Base-by-base conservation (phyloP, 2,329 filamentous ascomycete species). In the Corynespora cassiicola region DNA sequence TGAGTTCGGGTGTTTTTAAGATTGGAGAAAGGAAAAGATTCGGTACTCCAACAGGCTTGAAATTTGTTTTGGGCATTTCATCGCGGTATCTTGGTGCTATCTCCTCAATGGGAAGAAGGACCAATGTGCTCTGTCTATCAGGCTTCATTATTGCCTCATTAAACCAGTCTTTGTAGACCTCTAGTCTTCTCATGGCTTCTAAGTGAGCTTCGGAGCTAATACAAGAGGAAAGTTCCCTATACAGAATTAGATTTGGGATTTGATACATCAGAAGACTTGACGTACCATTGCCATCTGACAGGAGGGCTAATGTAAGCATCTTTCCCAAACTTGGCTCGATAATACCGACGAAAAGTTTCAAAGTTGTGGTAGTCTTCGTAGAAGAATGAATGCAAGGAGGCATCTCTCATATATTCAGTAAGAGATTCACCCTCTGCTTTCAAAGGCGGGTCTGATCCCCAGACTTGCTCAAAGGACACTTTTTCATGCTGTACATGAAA, bases 291-390 rank as follows among this genome's bases (percentile, higher is more conserved):
- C 26, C 28, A 45, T 12, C 42, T 23, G 9, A 52, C 38, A 12
- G 35, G 35, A 4, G 47, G 50, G 20, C 45, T 43, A 17, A 54
- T 18, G 21, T 33, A 33, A 22, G 31, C 10, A 7, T 22, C 18
- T 16, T 23, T 33, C 6, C 31, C 31, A 14, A 23, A 33, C 31
- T 22, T 33, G 6, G 22, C 9, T n/a, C 24, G 10, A 20, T 33
- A 33, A 12, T 33, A 17, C 11, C n/a, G 7, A 6, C 54, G 36
- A 29, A 58, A 56, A 4, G 33, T 22, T n/a, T 44, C 39, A 12
- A 45, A 42, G 12, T 34, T 39, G 22, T 58, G 52, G 29, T 52
- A 56, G 19, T 38, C 36, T 15, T 50, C 50, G 32, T 54, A 54
- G 19, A 36, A 56, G 40, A 41, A 49, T 7, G 44, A 45, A 21